These are phyloP conservation scores for Prunus persica DNA, from an alignment of 306 rosid genomes.

Conservation along the genomic window DNA sequence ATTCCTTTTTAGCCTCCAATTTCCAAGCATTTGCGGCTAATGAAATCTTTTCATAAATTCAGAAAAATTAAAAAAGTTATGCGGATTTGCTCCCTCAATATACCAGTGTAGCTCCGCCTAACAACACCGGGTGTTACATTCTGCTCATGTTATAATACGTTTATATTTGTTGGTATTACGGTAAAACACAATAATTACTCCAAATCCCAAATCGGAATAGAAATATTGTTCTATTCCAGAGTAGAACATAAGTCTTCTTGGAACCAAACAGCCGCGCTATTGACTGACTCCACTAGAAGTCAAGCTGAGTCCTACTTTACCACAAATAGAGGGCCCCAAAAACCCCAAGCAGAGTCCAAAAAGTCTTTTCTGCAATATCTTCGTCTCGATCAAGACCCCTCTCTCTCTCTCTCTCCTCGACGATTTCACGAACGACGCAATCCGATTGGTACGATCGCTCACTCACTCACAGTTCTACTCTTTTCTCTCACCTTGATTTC, in stretches of 20 bases:
- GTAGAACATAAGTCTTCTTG: background rate
- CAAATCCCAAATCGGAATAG: background rate
- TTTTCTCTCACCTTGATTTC: background rate
- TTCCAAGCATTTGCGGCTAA: no score
- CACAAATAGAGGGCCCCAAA: background rate
- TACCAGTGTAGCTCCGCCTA: no score
- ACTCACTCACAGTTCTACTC: background rate
- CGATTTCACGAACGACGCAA: background rate
- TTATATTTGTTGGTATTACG: no score
- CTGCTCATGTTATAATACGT: no score
- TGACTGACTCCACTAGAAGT: background rate
- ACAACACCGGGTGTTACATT: no score
- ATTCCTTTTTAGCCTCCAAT: background rate
- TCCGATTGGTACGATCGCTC: slow-evolving; percentile 4
- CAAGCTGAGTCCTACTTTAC: background rate
- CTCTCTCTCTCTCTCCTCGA: background rate
- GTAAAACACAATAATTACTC: no score
- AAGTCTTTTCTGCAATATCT: background rate
- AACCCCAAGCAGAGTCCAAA: background rate
- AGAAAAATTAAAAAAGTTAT: no score
- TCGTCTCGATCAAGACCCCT: background rate
- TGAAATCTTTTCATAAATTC: no score
- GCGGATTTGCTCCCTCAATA: no score
- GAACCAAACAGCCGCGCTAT: background rate
- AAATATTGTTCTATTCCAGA: background rate